A percentile compares a stretch with the other conserved stretches of the same genome.
Conservation (phyloP, 768 basidiomycete genomes). For the Tricholoma flavovirens region DNA sequence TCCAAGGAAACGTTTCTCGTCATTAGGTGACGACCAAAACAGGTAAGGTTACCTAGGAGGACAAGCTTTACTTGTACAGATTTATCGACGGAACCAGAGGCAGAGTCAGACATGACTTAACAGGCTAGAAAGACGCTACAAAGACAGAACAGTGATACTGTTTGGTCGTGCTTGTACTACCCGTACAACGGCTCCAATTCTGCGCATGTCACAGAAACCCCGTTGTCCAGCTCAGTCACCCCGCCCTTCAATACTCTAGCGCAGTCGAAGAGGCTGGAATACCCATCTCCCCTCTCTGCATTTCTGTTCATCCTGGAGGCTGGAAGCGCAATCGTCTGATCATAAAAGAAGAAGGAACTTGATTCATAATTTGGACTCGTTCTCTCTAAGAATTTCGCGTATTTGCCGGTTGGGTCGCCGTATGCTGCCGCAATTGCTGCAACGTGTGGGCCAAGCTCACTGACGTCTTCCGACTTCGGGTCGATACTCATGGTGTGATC, state of each 20-base stretch:
- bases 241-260: neutral
- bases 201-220: slow-evolving; percentile 37
- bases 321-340: slow-evolving; percentile 24
- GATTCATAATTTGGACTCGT: slow-evolving; percentile 25
- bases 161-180: neutral
- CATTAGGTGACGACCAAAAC: neutral
- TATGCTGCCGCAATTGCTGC: slow-evolving; percentile 47
- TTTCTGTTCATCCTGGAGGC: neutral
- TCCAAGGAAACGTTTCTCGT: neutral
- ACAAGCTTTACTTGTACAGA: slow-evolving; percentile 98
- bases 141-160: too few species aligned
- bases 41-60: slow-evolving; percentile 61
- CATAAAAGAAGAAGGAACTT: slow-evolving; percentile 42
- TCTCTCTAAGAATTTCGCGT: slow-evolving; percentile 36
- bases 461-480: slow-evolving; percentile 35
- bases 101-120: slow-evolving; percentile 61
- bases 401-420: slow-evolving; percentile 48
- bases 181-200: neutral
- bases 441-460: slow-evolving; percentile 42
- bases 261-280: neutral
- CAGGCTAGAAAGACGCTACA: too few species aligned
- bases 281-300: neutral
- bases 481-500: slow-evolving; percentile 39
- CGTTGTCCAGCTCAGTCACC: slow-evolving; percentile 13
- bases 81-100: slow-evolving; percentile 73